Evolutionary conservation across 192 early-diverging fungal genomes (phyloP), one percentile per base, ranked within the genome.

Genomic region (Chytriomyces sp.): DNA sequence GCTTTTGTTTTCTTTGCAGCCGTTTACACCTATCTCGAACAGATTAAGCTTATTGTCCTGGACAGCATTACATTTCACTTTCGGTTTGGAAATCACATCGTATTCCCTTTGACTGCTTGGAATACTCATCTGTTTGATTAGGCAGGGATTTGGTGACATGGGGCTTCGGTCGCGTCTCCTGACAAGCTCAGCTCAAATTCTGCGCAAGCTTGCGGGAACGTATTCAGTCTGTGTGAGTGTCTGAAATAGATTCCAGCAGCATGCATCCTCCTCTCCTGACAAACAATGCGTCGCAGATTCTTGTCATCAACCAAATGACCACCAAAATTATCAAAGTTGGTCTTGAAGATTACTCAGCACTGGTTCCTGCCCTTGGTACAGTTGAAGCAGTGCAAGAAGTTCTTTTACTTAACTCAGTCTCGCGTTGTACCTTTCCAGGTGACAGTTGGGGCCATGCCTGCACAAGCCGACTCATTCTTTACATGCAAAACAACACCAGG

Each of bases 61-160:
- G 85, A 86, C 67, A 79, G 76, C 28, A 77, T 84, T 50, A 82
- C 85, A 5, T 84, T 86, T 63, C 85, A 86, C 67, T 86, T 86
- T 60, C 13, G 53, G 53, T 57, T 57, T 57, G 53, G 20, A 57
- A 20, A 57, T 57, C 53, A 5, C 16, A 2, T 13, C n/a, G n/a
- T n/a, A n/a, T n/a, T n/a, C 0, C 20, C 2, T 13, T 57, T 0
- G 53, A 5, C 53, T n/a, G 16, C 16, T 13, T 13, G 16, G 16
- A 57, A 57, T 4, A 20, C 20, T 57, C 16, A 57, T 20, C 13
- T 20, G 53, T 20, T 0, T 1, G 20, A 57, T 57, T 20, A 75
- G 85, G 5, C 80, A 84, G 66, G 72, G 63, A 7, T 82, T 84
- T 50, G 50, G 50, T 18, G 82, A 84, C 49, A 80, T 83, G 82